Evolutionary conservation across 2,329 filamentous ascomycete genomes (phyloP).

Genomic region (Metarhizium sp.): DNA sequence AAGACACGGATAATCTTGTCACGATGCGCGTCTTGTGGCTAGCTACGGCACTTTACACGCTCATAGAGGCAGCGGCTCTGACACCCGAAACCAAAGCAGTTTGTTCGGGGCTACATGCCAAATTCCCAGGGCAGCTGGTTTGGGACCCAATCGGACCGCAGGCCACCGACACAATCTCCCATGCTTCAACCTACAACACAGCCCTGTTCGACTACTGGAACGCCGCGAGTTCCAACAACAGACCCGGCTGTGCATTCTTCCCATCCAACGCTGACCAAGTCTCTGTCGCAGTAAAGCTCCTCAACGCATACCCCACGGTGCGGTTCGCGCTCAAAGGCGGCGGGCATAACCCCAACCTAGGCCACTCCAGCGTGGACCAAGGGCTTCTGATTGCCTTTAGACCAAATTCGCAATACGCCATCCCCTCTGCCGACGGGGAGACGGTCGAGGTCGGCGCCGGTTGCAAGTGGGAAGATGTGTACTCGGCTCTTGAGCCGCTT

Average conservation of each 20-base stretch:
- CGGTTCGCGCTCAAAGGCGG: slow-evolving; percentile 47
- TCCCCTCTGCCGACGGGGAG: slow-evolving; percentile 20
- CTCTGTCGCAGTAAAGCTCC: slow-evolving; percentile 38
- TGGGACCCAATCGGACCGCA: slow-evolving; percentile 9
- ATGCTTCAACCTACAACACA: slow-evolving; percentile 5
- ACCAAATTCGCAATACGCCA: slow-evolving; percentile 4
- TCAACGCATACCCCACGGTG: slow-evolving; percentile 33
- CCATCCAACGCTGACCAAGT: slow-evolving; percentile 41
- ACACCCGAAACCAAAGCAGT: slow-evolving; percentile 7
- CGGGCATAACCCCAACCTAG: slow-evolving; percentile 47
- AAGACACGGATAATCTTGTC: too few species aligned
- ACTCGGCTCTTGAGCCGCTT: slow-evolving; percentile 28
- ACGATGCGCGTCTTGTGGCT: background rate
- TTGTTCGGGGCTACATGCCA: slow-evolving; percentile 6
- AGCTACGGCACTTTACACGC: background rate
- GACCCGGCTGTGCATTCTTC: slow-evolving; percentile 32
- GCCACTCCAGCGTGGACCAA: slow-evolving; percentile 38
- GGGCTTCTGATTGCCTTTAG: slow-evolving; percentile 32
- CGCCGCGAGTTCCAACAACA: slow-evolving; percentile 7
- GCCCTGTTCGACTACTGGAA: slow-evolving; percentile 11
- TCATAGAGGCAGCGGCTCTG: background rate
- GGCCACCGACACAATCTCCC: background rate
- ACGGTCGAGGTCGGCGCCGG: slow-evolving; percentile 36
- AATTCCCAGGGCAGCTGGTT: slow-evolving; percentile 8
- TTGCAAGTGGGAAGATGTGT: slow-evolving; percentile 33